Evolutionary conservation across 2,329 filamentous ascomycete genomes (phyloP).

Genomic region (Triangularia verruculosa): DNA sequence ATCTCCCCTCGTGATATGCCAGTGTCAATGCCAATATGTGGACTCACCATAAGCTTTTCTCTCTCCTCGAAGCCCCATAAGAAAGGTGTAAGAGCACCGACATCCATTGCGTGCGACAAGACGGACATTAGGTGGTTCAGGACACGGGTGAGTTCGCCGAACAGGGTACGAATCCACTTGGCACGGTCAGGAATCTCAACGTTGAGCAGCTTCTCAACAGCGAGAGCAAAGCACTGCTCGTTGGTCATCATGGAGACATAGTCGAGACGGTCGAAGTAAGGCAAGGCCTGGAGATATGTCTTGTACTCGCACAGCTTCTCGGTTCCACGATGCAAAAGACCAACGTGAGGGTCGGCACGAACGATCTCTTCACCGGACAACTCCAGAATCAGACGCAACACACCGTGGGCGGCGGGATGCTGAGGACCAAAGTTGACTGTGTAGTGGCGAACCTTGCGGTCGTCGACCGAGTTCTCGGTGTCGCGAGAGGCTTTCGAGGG

Average conservation of each 20-base stretch:
- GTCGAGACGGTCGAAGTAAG: slow-evolving; percentile 97
- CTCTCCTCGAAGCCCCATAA: slow-evolving; percentile 99
- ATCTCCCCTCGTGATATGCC: neutral
- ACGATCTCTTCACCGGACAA: slow-evolving; percentile 97
- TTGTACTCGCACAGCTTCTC: slow-evolving; percentile 99
- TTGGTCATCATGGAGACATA: slow-evolving; percentile 99
- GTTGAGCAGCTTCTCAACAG: slow-evolving; percentile 96
- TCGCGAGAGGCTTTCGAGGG: slow-evolving; percentile 34
- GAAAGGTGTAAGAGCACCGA: slow-evolving; percentile 96
- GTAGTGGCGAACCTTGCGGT: slow-evolving; percentile 94
- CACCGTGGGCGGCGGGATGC: slow-evolving; percentile 96
- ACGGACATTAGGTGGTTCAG: slow-evolving; percentile 98
- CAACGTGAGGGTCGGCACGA: slow-evolving; percentile 93
- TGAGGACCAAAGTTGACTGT: slow-evolving; percentile 99
- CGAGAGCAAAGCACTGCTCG: slow-evolving; percentile 94
- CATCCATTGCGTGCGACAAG: slow-evolving; percentile 96
- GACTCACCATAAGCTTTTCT: slow-evolving; percentile 97
- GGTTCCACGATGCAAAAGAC: slow-evolving; percentile 90
- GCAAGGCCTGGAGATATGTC: slow-evolving; percentile 95
- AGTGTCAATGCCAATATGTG: neutral
- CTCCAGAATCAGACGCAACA: slow-evolving; percentile 95
- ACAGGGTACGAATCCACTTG: slow-evolving; percentile 95
- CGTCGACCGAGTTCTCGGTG: slow-evolving; percentile 45
- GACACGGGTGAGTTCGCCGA: slow-evolving; percentile 89
- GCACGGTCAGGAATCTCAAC: slow-evolving; percentile 92